phyloP scores from a whole-genome alignment of 1,139 yeast species.

The Blastobotrys niveus region DNA sequence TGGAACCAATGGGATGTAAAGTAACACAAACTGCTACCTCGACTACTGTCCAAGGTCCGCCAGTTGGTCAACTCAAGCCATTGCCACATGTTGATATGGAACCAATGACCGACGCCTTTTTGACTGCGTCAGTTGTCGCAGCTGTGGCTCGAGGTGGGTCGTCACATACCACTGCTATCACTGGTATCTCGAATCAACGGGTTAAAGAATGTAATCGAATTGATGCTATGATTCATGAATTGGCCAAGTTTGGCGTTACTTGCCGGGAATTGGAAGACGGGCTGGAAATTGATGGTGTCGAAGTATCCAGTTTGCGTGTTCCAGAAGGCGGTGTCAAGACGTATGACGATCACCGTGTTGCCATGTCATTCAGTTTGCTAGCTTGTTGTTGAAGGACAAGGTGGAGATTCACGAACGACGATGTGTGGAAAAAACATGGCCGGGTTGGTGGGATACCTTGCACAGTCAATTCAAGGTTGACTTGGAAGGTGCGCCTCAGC shows the following conservation, averaged over 20 bases:
- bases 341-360: slow-evolving; percentile 96
- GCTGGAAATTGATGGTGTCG: slow-evolving; percentile 67
- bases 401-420: slow-evolving; percentile 79
- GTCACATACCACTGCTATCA: slow-evolving; percentile 58
- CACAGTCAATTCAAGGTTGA: slow-evolving; percentile 59
- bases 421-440: slow-evolving; percentile 98
- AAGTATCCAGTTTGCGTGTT: slow-evolving; percentile 37
- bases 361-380: slow-evolving; percentile 90
- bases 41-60: slow-evolving; percentile 90
- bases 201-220: slow-evolving; percentile 97
- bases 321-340: slow-evolving; percentile 56
- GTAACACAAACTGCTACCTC: slow-evolving; percentile 78
- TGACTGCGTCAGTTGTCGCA: slow-evolving; percentile 95
- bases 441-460: slow-evolving; percentile 98
- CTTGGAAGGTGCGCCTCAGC: slow-evolving; percentile 50
- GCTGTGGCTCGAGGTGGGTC: slow-evolving; percentile 62
- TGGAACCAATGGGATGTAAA: slow-evolving; percentile 90
- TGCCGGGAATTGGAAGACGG: slow-evolving; percentile 90
- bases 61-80: slow-evolving; percentile 61
- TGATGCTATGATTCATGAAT: slow-evolving; percentile 85
- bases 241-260: slow-evolving; percentile 82
- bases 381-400: slow-evolving; percentile 51
- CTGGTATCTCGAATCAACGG: slow-evolving; percentile 96
- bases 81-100: slow-evolving; percentile 87
- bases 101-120: slow-evolving; percentile 98